A percentile compares a stretch with the other conserved stretches of the same genome.
Conservation (phyloP, 495 filamentous ascomycete species). For the Neurospora sp. region DNA sequence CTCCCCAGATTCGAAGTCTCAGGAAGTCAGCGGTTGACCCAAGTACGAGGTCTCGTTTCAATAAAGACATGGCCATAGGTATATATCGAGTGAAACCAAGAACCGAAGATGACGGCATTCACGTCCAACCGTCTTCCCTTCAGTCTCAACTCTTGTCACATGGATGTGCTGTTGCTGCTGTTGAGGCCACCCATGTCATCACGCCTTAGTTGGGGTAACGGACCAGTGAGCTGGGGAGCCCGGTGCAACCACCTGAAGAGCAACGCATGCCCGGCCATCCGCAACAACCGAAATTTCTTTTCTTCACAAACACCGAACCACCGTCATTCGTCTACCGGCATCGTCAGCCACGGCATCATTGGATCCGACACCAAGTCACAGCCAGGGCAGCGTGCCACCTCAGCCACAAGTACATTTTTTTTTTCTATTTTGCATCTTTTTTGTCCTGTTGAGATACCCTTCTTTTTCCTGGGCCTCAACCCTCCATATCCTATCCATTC, state of each 20-base stretch:
- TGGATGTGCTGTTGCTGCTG: neutral
- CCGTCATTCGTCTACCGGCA: neutral
- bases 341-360: neutral
- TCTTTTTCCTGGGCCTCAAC: neutral
- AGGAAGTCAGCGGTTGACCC: neutral
- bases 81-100: neutral
- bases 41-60: neutral
- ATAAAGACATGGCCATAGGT: neutral
- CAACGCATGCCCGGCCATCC: conserved; percentile 3
- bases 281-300: conserved; percentile 20
- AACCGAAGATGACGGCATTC: neutral
- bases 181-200: neutral
- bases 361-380: neutral
- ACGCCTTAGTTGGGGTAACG: neutral
- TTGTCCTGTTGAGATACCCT: neutral
- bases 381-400: neutral
- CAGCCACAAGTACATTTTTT: neutral
- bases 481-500: neutral
- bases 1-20: neutral
- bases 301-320: neutral
- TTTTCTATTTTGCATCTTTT: neutral
- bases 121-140: neutral
- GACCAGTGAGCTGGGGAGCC: neutral
- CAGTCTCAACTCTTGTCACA: neutral
- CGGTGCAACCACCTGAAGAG: neutral